Base-by-base conservation (phyloP, 306 rosid species). In the Cajanus cajan region DNA sequence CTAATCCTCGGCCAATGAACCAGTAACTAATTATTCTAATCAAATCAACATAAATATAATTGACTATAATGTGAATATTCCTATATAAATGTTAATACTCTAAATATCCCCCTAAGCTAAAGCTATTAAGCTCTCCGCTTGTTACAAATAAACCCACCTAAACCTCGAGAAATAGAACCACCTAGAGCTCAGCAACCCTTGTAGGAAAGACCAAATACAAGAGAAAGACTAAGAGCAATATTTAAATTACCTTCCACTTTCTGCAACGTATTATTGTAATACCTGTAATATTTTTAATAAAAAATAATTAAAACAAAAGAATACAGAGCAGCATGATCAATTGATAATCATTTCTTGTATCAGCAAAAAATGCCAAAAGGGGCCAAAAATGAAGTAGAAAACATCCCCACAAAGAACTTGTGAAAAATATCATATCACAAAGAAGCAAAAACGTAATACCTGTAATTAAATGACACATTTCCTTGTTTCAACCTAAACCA, bases 401-500 rank as follows among this genome's bases (percentile, higher is more conserved):
- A 33, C 12, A 31, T 7, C 7, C 43, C 40, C 51, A 48, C 41
- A 40, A 61, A 69, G 68, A 61, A 73, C 19, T 14, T 24, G 41
- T 15, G 14, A 37, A 80, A 79, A 52, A 18, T 41, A 54, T 21
- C 50, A 2, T 8, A 45, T 63, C 71, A 52, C 33, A 63, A 15
- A 68, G 10, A 37, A 71, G 57, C 45, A 21, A 64, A 51, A 37
- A 73, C 37, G 51, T n/a, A 47, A 25, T 78, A 83, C 85, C 98
- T 89, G 82, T 93, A 95, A 70, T 89, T 78, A 70, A 91, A 95
- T 52, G 73, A 61, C 65, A 95, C 94, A 76, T 76, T 86, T 82
- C 96, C 94, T 48, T 92, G 94, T 74, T 89, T 89, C 83, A 84
- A 84, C 92, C 99, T 95, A 94, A 74, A 84, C 62, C 80, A 78